Base-by-base conservation (phyloP, 1,284 basidiomycete genomes). In the Cryptococcus sp. region DNA sequence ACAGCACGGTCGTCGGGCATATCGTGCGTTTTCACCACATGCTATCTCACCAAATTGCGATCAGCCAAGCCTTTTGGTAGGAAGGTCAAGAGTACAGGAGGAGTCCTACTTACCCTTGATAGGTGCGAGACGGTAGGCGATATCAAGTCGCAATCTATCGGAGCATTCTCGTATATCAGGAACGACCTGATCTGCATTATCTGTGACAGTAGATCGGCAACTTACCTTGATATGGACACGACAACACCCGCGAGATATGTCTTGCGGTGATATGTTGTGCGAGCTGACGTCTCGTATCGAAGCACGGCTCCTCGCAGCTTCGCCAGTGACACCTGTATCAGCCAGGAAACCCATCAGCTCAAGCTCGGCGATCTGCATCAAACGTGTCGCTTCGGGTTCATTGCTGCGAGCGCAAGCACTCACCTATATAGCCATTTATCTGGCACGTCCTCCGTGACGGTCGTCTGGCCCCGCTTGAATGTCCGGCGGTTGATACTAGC, bases 241-340 rank as follows among this genome's bases (percentile, higher is more conserved):
- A 30, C 25, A 74, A 50, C 10, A 43, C 46, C 16, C 60, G 50
- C 3, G 68, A 68, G 19, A 73, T 58, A 51, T 76, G 74, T 30
- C 63, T 54, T 6, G 70, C 72, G 5, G 47, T 39, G 17, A 76
- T 52, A 54, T 76, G 74, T 50, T 72, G 71, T 17, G 45, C 17
- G 7, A 76, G 58, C n/a, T 65, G 52, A 0, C 42, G 35, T 5
- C 64, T 49, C 0, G 55, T 55, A 6, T 51, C 38, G 54, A 73
- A 76, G 35, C 66, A 70, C 17, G 72, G 68, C 16, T 63, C 59
- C 23, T 69, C 65, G 43, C 73, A 75, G 4, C 57, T 63, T 0
- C 42, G 42, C 73, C 73, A 75, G 39, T 61, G 55, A 42, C 73
- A 75, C 16, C 66, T 60, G 47, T 61, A 1, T 43, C 20, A 25